Percentiles rank a stretch among this genome's conserved stretches.
These are phyloP conservation scores for Aspergillus carbonarius DNA, from an alignment of 2,329 filamentous ascomycete genomes.

Conservation along the genomic window DNA sequence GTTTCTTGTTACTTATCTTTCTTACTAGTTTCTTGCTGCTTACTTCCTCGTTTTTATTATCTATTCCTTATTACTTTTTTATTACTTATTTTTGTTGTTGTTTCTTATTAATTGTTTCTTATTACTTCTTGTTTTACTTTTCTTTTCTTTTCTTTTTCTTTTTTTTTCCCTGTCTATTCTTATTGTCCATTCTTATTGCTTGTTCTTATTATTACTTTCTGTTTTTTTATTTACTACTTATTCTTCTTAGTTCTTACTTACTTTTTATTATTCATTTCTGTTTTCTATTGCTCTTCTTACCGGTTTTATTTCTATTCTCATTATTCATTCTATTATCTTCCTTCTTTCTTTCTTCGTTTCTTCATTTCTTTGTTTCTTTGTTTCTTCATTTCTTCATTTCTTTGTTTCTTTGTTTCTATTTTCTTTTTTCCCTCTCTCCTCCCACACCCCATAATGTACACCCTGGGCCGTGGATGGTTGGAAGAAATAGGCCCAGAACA, in stretches of 20 bases:
- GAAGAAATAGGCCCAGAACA: no score
- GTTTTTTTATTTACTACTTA: no score
- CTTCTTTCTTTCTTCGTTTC: not conserved
- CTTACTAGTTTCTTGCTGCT: no score
- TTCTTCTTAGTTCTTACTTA: no score
- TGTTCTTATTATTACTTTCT: no score
- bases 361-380: not conserved
- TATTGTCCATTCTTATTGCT: no score
- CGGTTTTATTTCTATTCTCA: not conserved
- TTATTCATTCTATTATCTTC: not conserved
- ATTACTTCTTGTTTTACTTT: not conserved
- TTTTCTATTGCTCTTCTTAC: no score
- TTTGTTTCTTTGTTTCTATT: not conserved
- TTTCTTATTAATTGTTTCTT: not conserved
- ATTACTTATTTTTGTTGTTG: not conserved
- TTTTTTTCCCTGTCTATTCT: not conserved
- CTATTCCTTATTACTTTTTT: no score
- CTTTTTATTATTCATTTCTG: no score
- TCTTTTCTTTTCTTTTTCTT: not conserved
- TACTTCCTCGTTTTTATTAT: no score
- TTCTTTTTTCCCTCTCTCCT: not conserved
- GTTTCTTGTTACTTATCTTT: no score
- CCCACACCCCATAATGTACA: not conserved
- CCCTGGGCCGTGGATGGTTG: no score
- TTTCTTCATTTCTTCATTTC: not conserved